phyloP scores from a whole-genome alignment of 768 basidiomycete species.

The Boletellus emodensis region DNA sequence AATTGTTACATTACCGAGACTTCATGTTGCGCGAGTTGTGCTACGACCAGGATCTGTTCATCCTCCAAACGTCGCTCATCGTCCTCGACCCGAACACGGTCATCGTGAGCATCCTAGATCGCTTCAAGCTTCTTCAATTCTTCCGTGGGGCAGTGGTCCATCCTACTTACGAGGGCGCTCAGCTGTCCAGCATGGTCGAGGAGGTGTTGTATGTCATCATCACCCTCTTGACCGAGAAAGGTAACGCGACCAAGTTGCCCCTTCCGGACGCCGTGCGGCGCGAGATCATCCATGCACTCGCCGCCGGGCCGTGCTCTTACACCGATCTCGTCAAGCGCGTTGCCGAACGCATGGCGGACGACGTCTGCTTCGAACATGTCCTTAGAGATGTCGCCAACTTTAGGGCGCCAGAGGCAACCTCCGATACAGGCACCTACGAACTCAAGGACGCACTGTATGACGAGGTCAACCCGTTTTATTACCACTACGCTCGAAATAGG shows the following conservation, averaged over 20 bases:
- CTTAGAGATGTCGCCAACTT: constrained; percentile 78
- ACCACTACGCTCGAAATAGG: constrained; percentile 91
- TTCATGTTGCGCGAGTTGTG: constrained; percentile 94
- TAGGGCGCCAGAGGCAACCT: constrained; percentile 69
- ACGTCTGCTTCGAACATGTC: constrained; percentile 74
- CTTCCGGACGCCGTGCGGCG: constrained; percentile 63
- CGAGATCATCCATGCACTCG: constrained; percentile 88
- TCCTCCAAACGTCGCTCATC: constrained; percentile 82
- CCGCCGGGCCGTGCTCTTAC: constrained; percentile 82
- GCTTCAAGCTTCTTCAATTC: constrained; percentile 78
- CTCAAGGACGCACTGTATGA: constrained; percentile 78
- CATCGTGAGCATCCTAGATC: constrained; percentile 83
- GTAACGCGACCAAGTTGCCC: constrained; percentile 65
- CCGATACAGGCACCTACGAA: constrained; percentile 84
- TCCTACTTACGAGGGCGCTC: constrained; percentile 60
- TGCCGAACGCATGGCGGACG: constrained; percentile 84
- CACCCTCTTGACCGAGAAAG: constrained; percentile 79
- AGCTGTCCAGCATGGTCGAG: constrained; percentile 83
- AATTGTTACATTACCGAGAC: constrained; percentile 93
- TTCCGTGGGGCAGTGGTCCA: constrained; percentile 63
- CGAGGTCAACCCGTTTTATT: constrained; percentile 94
- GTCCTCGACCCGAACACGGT: constrained; percentile 75
- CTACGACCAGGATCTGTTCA: constrained; percentile 92
- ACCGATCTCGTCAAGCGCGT: constrained; percentile 90
- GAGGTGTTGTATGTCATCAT: constrained; percentile 88